phyloP scores from a whole-genome alignment of 805 yeast species.

The Spathaspora hagerdaliae region DNA sequence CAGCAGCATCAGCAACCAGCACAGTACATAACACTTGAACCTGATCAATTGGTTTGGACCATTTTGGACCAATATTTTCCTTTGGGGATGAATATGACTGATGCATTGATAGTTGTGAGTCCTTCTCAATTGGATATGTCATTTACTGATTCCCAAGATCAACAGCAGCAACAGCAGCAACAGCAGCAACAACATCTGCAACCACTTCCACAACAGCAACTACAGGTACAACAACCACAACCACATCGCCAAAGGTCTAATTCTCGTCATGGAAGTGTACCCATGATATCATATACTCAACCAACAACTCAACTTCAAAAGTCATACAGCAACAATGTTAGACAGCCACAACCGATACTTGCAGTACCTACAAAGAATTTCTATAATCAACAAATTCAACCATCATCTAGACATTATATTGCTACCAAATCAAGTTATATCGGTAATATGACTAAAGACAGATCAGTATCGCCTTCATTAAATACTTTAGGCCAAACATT shows the following conservation, averaged over 20 bases:
- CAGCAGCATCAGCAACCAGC: not conserved
- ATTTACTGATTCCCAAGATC: not conserved
- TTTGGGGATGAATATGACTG: slow-evolving; percentile 62
- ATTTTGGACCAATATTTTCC: slow-evolving; percentile 60
- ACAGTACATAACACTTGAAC: slow-evolving; percentile 34
- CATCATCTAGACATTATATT: not conserved
- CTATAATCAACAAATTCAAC: not conserved
- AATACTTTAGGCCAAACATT: not conserved
- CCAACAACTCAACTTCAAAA: not conserved
- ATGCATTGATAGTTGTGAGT: slow-evolving; percentile 59
- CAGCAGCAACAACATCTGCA: slow-evolving; percentile 5
- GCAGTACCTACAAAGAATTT: not conserved
- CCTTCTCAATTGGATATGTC: slow-evolving; percentile 8
- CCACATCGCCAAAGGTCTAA: slow-evolving; percentile 5
- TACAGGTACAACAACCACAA: slow-evolving; percentile 4
- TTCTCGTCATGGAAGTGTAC: not conserved
- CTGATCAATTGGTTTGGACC: slow-evolving; percentile 59
- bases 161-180: slow-evolving; percentile 5
- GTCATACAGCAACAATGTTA: not conserved
- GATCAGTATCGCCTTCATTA: slow-evolving; percentile 22
- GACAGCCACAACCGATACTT: not conserved
- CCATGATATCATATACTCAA: not conserved
- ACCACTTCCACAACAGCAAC: slow-evolving; percentile 6
- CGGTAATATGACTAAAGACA: slow-evolving; percentile 9
- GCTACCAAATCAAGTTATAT: not conserved